Conservation (phyloP, 2,329 filamentous ascomycete genomes). For the Neocucurbitaria cava region DNA sequence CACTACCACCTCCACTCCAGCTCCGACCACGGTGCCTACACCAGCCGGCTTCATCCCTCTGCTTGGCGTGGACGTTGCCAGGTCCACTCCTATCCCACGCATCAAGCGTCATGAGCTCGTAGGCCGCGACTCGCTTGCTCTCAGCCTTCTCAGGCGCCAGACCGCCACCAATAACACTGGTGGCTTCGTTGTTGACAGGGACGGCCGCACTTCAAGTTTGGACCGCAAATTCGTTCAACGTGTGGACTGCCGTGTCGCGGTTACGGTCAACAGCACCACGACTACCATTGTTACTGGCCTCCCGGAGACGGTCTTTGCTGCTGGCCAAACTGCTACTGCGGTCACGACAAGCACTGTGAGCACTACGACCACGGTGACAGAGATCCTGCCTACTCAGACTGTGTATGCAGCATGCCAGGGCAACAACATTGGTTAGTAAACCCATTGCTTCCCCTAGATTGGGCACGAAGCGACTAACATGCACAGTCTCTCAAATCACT, state of each 20-base stretch:
- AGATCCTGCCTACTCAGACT: constrained; percentile 18
- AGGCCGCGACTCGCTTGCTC: constrained; percentile 6
- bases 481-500: constrained; percentile 25
- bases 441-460: neutral
- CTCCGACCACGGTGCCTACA: constrained; percentile 19
- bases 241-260: constrained; percentile 21
- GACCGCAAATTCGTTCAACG: constrained; percentile 17
- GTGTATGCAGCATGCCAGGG: constrained; percentile 28
- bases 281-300: constrained; percentile 15
- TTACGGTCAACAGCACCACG: constrained; percentile 19
- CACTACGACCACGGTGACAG: constrained; percentile 22
- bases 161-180: constrained; percentile 19
- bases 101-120: constrained; percentile 25
- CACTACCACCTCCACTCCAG: constrained; percentile 18
- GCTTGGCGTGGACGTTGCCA: constrained; percentile 4
- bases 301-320: constrained; percentile 16
- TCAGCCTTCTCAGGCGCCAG: constrained; percentile 22
- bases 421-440: constrained; percentile 35
- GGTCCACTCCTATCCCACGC: constrained; percentile 17
- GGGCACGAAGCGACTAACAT: neutral
- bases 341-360: constrained; percentile 23
- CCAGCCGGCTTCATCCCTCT: constrained; percentile 26
- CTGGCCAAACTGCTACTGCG: constrained; percentile 18
- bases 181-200: constrained; percentile 22
- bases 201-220: constrained; percentile 17